Conservation (phyloP, 208 protist genomes). For the Acanthamoeba polyphaga region DNA sequence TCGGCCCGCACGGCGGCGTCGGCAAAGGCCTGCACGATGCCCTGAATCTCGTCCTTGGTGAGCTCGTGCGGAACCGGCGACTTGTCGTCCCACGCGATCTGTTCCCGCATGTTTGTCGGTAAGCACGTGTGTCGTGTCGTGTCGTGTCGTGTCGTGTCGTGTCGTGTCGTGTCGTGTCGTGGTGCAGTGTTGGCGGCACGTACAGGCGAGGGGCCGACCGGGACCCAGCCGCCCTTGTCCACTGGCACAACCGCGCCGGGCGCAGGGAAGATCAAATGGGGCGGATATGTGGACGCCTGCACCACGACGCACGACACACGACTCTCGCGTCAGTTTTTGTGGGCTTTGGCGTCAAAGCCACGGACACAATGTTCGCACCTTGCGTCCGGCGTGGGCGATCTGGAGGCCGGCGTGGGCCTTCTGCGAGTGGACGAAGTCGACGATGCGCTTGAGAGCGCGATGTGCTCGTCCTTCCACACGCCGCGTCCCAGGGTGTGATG, state of each 20-base stretch:
- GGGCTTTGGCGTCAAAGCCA: too few relatives aligned
- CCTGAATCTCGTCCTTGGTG: constrained; percentile 89
- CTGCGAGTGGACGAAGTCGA: constrained; percentile 77
- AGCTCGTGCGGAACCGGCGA: constrained; percentile 85
- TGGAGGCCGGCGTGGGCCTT: constrained; percentile 66
- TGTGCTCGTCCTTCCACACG: constrained; percentile 82
- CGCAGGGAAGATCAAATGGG: constrained; percentile 6
- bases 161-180: too few relatives aligned
- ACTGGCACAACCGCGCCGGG: constrained; percentile 52
- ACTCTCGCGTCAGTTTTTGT: not conserved
- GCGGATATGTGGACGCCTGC: constrained; percentile 34
- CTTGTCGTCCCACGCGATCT: constrained; percentile 78
- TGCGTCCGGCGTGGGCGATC: constrained; percentile 79
- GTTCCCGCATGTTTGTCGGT: too few relatives aligned
- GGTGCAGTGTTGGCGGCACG: not conserved
- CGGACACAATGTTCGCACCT: not conserved
- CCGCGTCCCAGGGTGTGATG: constrained; percentile 81
- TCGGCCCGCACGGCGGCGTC: constrained; percentile 90
- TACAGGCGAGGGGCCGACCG: constrained; percentile 3
- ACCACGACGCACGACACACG: too few relatives aligned
- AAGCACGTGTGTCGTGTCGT: not conserved
- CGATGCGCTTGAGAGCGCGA: constrained; percentile 81
- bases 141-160: too few relatives aligned
- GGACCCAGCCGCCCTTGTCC: constrained; percentile 59
- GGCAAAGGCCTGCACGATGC: constrained; percentile 88